These are phyloP conservation scores for Fomitopsis schrenkii DNA, from an alignment of 1,284 basidiomycete species.

Conservation along the genomic window DNA sequence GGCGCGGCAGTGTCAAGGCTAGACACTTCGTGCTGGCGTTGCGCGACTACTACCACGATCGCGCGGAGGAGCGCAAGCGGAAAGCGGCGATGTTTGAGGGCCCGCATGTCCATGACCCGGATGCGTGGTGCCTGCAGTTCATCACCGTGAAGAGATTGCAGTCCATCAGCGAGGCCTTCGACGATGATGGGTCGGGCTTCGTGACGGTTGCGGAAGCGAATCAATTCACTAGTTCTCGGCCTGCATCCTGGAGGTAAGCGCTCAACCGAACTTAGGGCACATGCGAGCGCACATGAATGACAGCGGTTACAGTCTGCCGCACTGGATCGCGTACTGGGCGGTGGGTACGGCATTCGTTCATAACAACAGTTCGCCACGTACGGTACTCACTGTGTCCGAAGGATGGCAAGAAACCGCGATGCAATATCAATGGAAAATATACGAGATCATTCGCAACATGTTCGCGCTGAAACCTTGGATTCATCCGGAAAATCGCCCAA, in stretches of 20 bases:
- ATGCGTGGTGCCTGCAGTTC: slow-evolving; percentile 39
- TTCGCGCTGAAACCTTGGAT: slow-evolving; percentile 10
- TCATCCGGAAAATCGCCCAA: slow-evolving; percentile 15
- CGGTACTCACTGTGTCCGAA: not conserved
- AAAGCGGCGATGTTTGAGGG: not conserved
- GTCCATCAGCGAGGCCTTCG: slow-evolving; percentile 42
- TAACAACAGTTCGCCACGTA: not conserved
- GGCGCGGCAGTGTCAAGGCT: slow-evolving; percentile 32
- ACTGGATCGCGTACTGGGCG: slow-evolving; percentile 46
- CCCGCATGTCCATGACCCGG: slow-evolving; percentile 10
- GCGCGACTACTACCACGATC: slow-evolving; percentile 30
- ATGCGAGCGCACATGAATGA: slow-evolving; percentile 6
- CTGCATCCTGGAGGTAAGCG: slow-evolving; percentile 26
- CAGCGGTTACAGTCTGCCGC: slow-evolving; percentile 29
- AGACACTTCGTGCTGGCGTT: slow-evolving; percentile 32
- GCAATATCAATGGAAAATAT: slow-evolving; percentile 18
- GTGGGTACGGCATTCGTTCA: slow-evolving; percentile 26
- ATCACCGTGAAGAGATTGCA: slow-evolving; percentile 38
- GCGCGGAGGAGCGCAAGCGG: slow-evolving; percentile 9
- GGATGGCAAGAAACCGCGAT: slow-evolving; percentile 11
- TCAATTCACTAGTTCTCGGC: slow-evolving; percentile 28
- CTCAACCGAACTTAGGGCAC: slow-evolving; percentile 11
- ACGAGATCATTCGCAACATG: slow-evolving; percentile 19
- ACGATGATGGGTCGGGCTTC: slow-evolving; percentile 45
- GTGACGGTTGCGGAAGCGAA: slow-evolving; percentile 48